Evolutionary conservation across 2,329 filamentous ascomycete species (phyloP), one percentile per base, ranked within the genome.

Genomic region (Hirsutella thompsonii): DNA sequence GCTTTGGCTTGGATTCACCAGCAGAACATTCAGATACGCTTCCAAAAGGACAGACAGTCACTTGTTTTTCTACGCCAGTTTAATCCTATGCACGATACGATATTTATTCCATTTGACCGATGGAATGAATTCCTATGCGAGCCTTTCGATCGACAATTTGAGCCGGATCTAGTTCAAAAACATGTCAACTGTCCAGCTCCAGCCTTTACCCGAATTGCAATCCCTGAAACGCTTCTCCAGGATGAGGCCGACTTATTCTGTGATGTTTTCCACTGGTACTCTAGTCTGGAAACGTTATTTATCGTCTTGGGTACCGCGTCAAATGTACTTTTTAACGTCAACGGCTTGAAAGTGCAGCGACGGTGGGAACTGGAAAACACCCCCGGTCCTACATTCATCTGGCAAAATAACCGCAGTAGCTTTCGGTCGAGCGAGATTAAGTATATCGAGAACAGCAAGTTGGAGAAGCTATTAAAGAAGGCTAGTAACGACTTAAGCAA

Each of bases 41-140:
- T 41, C 14, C 11, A 43, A 13, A 9, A 2, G 11, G 37, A 21
- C 3, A 20, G 37, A 5, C 11, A 34, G 4, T 21, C 20, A 9
- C 13, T 33, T 4, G 5, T 43, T 10, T 40, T 48, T n/a, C 23
- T 26, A 19, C 44, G 48, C 10, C 37, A 8, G 3, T 47, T 50
- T 30, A 20, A 46, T 1, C 21, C 21, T 0, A 3, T 20, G 0
- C 20, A 1, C 3, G 49, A 50, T 10, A 13, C 32, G 6, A 11
- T 50, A 0, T 52, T 45, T 4, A 10, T 52, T 5, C 9, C 47
- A 2, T n/a, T 10, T 2, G 20, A 44, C 11, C 13, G 33, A 32
- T 53, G 49, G 50, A 38, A 52, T 3, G 37, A 41, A 0, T 52
- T 55, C 26, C 14, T 32, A 36, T n/a, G 38, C 38, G 40, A 47